phyloP scores from a whole-genome alignment of 2,329 filamentous ascomycete species.

The Aspergillus nomiae region DNA sequence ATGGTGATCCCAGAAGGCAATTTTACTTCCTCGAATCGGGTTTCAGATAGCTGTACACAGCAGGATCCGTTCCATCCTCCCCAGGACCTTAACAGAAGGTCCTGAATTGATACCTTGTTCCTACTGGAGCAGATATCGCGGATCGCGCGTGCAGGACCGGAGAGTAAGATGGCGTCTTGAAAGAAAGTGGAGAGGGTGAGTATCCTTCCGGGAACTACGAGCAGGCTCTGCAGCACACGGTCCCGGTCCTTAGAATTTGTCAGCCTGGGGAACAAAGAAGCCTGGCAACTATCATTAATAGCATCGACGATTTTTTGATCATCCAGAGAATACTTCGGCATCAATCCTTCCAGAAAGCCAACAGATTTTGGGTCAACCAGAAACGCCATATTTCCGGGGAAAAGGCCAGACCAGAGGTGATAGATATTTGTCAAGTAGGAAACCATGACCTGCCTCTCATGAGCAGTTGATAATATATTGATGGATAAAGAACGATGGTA shows the following conservation, averaged over 20 bases:
- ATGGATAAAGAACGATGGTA: neutral
- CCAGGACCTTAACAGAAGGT: neutral
- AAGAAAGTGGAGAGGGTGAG: neutral
- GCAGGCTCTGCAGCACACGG: neutral
- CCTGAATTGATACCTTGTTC: neutral
- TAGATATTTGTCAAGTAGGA: neutral
- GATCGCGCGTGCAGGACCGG: neutral
- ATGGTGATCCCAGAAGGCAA: neutral
- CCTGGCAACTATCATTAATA: neutral
- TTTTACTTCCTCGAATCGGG: neutral
- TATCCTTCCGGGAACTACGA: neutral
- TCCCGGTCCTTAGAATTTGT: neutral
- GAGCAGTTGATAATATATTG: neutral
- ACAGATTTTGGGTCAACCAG: constrained; percentile 1
- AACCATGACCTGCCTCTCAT: neutral
- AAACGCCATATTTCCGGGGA: neutral
- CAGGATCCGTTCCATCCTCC: neutral
- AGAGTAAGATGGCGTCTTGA: neutral
- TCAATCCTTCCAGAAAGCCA: neutral
- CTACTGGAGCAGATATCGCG: neutral
- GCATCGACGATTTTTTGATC: neutral
- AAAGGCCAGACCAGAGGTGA: neutral
- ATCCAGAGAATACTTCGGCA: constrained; percentile 2
- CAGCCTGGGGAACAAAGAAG: neutral
- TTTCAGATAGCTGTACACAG: constrained; percentile 3